A percentile compares a stretch with the other conserved stretches of the same genome.
Conservation (phyloP, 805 yeast genomes). For the Hanseniaspora singularis region DNA sequence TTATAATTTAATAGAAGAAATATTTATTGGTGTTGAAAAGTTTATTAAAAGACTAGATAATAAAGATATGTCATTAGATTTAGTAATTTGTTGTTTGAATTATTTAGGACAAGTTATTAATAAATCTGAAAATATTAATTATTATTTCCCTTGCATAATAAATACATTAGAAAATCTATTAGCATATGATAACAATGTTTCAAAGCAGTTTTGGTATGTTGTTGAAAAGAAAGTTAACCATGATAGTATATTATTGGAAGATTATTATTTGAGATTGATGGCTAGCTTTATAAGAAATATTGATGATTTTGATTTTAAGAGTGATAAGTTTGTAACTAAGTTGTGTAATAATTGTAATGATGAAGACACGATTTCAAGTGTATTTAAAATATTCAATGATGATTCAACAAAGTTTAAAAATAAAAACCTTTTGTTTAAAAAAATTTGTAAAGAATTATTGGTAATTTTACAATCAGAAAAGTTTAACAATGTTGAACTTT, state of each 20-base stretch:
- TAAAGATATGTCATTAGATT: constrained; percentile 55
- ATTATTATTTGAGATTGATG: constrained; percentile 4
- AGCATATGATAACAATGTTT: constrained; percentile 37
- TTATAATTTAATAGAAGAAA: constrained; percentile 36
- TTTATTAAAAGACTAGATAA: constrained; percentile 48
- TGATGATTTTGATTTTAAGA: constrained; percentile 3
- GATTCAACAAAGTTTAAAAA: neutral
- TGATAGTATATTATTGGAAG: constrained; percentile 17
- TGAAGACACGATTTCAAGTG: neutral
- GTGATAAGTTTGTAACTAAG: constrained; percentile 5
- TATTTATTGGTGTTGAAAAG: constrained; percentile 35
- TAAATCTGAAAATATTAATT: constrained; percentile 24
- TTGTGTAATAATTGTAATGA: neutral
- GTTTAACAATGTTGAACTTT: neutral
- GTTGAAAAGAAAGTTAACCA: constrained; percentile 26
- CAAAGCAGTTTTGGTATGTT: constrained; percentile 41
- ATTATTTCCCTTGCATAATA: constrained; percentile 9
- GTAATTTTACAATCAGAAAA: neutral
- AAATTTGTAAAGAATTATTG: constrained; percentile 1
- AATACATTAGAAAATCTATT: neutral
- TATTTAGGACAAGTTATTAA: constrained; percentile 48
- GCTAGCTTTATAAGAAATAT: neutral
- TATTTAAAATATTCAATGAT: neutral
- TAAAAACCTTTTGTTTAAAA: constrained; percentile 3
- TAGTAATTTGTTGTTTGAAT: constrained; percentile 57